A percentile compares a stretch with the other conserved stretches of the same genome.
phyloP scores from a whole-genome alignment of 179 eudicot genomes.

The Carnegiea gigantea region DNA sequence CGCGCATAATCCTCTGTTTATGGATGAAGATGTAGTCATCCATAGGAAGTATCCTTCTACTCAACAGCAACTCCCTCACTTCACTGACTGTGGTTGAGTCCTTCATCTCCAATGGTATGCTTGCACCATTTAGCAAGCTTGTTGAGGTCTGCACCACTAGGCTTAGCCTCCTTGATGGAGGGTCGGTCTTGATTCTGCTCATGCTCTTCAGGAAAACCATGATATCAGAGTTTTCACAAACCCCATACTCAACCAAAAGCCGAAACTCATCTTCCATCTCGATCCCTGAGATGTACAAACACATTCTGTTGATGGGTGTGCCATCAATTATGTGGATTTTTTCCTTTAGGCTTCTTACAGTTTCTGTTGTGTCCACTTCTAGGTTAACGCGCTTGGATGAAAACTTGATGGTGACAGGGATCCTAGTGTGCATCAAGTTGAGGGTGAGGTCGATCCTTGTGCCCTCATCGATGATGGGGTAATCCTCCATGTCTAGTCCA shows the following conservation, averaged over 20 bases:
- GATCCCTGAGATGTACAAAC: constrained; percentile 45
- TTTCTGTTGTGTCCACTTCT: constrained; percentile 70
- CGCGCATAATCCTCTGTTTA: constrained; percentile 88
- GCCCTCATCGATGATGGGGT: constrained; percentile 69
- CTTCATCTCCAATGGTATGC: constrained; percentile 74
- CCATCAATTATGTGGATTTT: constrained; percentile 88
- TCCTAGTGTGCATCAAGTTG: constrained; percentile 24
- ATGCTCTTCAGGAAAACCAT: constrained; percentile 55
- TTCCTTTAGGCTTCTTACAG: constrained; percentile 79
- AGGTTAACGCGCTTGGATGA: constrained; percentile 51
- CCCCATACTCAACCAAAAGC: constrained; percentile 56
- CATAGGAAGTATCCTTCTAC: constrained; percentile 49
- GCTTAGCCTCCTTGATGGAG: constrained; percentile 50
- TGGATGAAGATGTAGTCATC: constrained; percentile 93
- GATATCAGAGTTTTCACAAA: constrained; percentile 55
- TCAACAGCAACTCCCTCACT: constrained; percentile 44
- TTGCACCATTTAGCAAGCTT: constrained; percentile 54
- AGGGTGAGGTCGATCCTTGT: constrained; percentile 55
- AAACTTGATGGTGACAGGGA: constrained; percentile 53
- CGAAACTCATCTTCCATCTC: constrained; percentile 78
- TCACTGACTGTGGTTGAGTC: constrained; percentile 59
- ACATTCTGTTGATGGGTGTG: constrained; percentile 79
- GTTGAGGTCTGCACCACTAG: constrained; percentile 76
- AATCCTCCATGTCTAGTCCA: constrained; percentile 76
- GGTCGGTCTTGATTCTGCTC: constrained; percentile 49